These are phyloP conservation scores for Alopecurus myosuroides DNA, from an alignment of 176 grass and related monocot species.

Conservation along the genomic window DNA sequence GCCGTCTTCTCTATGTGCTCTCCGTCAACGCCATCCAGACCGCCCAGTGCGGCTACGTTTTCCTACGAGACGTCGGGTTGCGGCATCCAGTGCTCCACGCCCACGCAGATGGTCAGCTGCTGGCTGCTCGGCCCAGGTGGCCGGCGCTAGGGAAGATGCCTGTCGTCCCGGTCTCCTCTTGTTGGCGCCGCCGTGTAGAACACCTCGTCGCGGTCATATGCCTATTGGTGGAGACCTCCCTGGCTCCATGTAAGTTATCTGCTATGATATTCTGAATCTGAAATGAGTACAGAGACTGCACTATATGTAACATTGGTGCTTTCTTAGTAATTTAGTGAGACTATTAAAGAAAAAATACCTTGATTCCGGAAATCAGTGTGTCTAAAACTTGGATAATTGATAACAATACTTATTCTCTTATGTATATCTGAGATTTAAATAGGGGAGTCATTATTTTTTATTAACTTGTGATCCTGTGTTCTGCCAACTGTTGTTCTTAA, in stretches of 20 bases:
- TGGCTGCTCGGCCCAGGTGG: not conserved
- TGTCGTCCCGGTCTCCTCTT: too few species aligned
- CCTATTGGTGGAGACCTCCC: not conserved
- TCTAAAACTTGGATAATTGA: too few species aligned
- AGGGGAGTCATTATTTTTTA: too few species aligned
- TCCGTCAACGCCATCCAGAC: not conserved
- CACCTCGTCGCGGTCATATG: too few species aligned
- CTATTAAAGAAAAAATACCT: too few species aligned
- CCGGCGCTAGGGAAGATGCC: not conserved
- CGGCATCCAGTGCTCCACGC: not conserved
- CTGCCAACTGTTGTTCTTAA: too few species aligned
- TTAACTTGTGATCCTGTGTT: too few species aligned
- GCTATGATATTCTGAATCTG: not conserved
- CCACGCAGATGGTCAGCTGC: not conserved
- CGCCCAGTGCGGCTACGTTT: not conserved
- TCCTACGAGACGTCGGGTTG: too few species aligned
- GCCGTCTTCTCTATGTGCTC: too few species aligned
- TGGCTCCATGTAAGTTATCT: not conserved
- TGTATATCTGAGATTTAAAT: too few species aligned
- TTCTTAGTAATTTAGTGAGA: not conserved
- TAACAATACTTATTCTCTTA: too few species aligned
- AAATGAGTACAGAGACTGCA: not conserved
- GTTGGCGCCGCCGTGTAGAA: not conserved
- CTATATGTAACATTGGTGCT: not conserved
- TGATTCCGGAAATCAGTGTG: too few species aligned